Evolutionary conservation across 805 yeast genomes (phyloP).

Genomic region (Sugiyamaella boreocaroliniensis): DNA sequence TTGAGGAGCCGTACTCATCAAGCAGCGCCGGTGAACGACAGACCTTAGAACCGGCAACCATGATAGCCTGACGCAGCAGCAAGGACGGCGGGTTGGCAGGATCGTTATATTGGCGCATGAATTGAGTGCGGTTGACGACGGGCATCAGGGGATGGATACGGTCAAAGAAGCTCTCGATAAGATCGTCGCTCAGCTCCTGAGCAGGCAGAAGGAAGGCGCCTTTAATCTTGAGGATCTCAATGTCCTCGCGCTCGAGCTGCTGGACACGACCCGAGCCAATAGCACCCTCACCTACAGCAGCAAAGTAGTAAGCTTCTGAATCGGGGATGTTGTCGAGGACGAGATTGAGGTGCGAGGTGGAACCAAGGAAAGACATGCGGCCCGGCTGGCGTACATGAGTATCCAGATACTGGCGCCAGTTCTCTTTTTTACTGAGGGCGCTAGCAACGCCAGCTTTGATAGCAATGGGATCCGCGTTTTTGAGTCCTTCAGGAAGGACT

Average conservation of each 20-base stretch:
- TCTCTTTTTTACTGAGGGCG: constrained; percentile 8
- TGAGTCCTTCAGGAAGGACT: constrained; percentile 3
- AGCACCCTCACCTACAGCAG: constrained; percentile 19
- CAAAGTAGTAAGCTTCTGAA: constrained; percentile 40
- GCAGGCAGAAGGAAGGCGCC: constrained; percentile 71
- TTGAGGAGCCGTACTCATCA: constrained; percentile 42
- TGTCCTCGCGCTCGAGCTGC: constrained; percentile 50
- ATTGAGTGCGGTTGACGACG: constrained; percentile 53
- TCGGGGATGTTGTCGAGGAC: constrained; percentile 41
- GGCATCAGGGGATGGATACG: constrained; percentile 66
- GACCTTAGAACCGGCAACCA: constrained; percentile 61
- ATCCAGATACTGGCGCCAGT: constrained; percentile 32
- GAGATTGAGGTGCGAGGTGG: constrained; percentile 44
- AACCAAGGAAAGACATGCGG: constrained; percentile 44
- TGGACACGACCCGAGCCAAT: constrained; percentile 22
- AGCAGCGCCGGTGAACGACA: constrained; percentile 46
- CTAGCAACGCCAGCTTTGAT: neutral
- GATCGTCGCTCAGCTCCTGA: constrained; percentile 49
- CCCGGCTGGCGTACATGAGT: constrained; percentile 30
- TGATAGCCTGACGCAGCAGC: constrained; percentile 58
- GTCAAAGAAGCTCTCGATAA: constrained; percentile 56
- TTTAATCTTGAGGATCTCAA: constrained; percentile 53
- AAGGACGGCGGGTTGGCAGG: constrained; percentile 54
- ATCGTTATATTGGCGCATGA: constrained; percentile 52
- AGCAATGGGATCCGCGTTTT: neutral